phyloP scores from a whole-genome alignment of 129 eudicot species.

The Flaveria robusta region DNA sequence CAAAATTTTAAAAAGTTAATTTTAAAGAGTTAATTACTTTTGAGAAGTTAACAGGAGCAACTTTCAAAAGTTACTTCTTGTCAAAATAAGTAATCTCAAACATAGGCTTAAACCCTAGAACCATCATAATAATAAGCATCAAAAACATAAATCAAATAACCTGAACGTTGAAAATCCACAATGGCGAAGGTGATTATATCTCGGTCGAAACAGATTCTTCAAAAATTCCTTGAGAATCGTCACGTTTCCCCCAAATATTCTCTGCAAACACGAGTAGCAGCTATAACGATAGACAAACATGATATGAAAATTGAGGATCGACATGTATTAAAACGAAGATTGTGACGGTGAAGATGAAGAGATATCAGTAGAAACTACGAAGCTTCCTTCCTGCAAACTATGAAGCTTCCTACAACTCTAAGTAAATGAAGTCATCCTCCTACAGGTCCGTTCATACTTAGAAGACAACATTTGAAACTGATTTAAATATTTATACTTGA shows the following conservation, averaged over 20 bases:
- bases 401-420: too few species aligned
- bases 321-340: not conserved
- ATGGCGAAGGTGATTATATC: not conserved
- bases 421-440: too few species aligned
- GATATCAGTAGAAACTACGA: not conserved
- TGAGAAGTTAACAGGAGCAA: too few species aligned
- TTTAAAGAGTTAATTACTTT: too few species aligned
- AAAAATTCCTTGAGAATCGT: slow-evolving; percentile 3
- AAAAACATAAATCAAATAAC: not conserved
- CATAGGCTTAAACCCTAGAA: too few species aligned
- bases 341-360: not conserved
- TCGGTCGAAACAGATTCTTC: not conserved
- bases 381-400: not conserved
- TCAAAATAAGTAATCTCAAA: too few species aligned
- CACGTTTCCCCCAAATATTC: not conserved
- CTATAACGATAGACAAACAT: not conserved
- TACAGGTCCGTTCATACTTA: too few species aligned
- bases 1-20: too few species aligned
- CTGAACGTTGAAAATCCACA: not conserved
- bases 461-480: too few species aligned
- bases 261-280: not conserved
- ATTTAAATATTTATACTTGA: too few species aligned
- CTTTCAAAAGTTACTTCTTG: too few species aligned
- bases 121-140: too few species aligned
- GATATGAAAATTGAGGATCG: not conserved